Evolutionary conservation across 306 rosid species (phyloP).

Genomic region (Oxytropis ochrocephala): DNA sequence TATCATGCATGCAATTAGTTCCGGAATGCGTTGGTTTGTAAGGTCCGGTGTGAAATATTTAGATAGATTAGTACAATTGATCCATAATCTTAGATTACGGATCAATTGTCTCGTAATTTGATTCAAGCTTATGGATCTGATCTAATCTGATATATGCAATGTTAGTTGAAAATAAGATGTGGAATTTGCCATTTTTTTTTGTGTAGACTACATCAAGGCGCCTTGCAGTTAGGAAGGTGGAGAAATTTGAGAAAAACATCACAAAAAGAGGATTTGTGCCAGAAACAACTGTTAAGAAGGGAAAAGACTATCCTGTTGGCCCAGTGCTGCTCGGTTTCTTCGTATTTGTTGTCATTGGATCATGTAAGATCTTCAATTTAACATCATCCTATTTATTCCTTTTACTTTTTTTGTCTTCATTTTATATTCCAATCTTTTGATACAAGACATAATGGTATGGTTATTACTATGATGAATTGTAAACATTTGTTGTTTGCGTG

Average conservation of each 20-base stretch:
- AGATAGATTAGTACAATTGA: no score
- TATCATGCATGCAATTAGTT: neutral
- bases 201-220: slow-evolving; percentile 92
- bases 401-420: neutral
- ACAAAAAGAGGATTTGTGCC: slow-evolving; percentile 87
- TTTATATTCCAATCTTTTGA: neutral
- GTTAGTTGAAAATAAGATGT: slow-evolving; percentile 11
- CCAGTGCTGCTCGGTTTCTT: slow-evolving; percentile 91
- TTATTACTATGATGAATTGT: neutral
- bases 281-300: slow-evolving; percentile 73
- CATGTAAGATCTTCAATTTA: slow-evolving; percentile 50
- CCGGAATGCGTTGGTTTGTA: neutral
- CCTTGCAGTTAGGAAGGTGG: slow-evolving; percentile 86
- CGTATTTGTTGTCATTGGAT: slow-evolving; percentile 90
- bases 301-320: slow-evolving; percentile 90
- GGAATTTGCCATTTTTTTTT: neutral
- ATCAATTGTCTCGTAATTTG: neutral
- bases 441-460: neutral
- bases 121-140: neutral
- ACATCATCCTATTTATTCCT: neutral
- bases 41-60: neutral
- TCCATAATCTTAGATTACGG: neutral
- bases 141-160: neutral
- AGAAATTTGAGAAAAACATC: slow-evolving; percentile 84
- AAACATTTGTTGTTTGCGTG: neutral